Base-by-base conservation (phyloP, 805 yeast genomes). In the Candida stauntonica region DNA sequence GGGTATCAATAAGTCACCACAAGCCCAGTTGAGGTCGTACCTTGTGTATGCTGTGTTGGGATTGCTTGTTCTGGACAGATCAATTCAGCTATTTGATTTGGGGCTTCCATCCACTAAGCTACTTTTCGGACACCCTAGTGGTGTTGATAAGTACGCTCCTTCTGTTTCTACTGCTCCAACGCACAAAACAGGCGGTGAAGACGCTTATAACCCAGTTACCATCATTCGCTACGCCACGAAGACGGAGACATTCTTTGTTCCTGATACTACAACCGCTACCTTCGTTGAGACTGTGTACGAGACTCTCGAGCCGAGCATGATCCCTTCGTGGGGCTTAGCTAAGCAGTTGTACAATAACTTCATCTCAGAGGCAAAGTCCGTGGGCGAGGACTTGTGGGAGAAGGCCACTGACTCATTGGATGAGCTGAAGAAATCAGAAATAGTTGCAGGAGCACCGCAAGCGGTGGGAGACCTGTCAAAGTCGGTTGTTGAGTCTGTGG, bases 61-160 rank as follows among this genome's bases (percentile, higher is more conserved):
- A 8, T 17, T 49, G 4, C 39, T 52, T 13, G 46, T 52, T 7
- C 18, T 46, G 18, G 57, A 52, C 26, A 45, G 47, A 30, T 29
- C 49, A 3, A 23, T 50, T 17, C 46, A 51, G 21, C 13, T 51
- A 18, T 44, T 50, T 23, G 39, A 42, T 17, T 6, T 44, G 26
- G 32, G 36, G 7, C 13, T 43, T 7, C 46, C 46, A 3, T 43
- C 46, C 7, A 20, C 41, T 11, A 44, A 44, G 27, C 7, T 15
- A 11, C 17, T 44, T 13, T 32, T 38, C 20, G 15, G 26, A n/a
- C 20, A n/a, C n/a, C n/a, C n/a, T n/a, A n/a, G n/a, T n/a, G n/a
- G n/a, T n/a, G n/a, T n/a, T n/a, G n/a, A n/a, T n/a, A n/a, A n/a
- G n/a, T n/a, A n/a, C n/a, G 35, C 18, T 29, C 20, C 29, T 15